Base-by-base conservation (phyloP, 139 green algal genomes). In the Chlamydomonas sphaeroides region DNA sequence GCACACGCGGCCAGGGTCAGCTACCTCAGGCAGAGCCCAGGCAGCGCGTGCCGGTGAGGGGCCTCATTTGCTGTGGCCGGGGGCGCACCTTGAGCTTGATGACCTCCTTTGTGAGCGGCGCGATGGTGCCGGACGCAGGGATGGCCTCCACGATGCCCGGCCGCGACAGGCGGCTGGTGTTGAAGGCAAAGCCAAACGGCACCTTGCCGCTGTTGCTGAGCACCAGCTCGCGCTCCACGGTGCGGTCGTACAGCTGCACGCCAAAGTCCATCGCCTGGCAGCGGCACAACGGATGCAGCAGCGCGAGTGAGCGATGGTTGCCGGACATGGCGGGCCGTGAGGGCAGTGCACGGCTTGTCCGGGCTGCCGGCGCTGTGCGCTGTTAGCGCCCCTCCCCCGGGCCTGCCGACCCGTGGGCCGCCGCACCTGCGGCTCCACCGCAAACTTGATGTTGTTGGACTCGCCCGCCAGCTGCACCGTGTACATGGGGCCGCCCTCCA, bases 401-500 rank as follows among this genome's bases (percentile, higher is more conserved):
- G 21, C 57, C 17, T 32, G 15, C 25, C 21, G 57, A 65, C 57
- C 57, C 57, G 21, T 21, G 28, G 17, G 56, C 56, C 56, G 17
- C 17, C 30, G 67, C 70, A 51, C n/a, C n/a, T 80, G 75, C 14
- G 89, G 91, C 78, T 94, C 93, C 41, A 97, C 82, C 11, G 49
- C 79, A 80, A 91, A 96, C 84, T 92, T 91, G 79, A 96, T 96
- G 68, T 88, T 86, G 81, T 88, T 94, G 49, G 89, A 90, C 79
- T 96, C 92, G 36, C 90, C 94, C 23, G 67, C 73, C 71, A 96
- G 68, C 30, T 65, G 26, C n/a, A 95, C 69, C 86, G 74, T 78
- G 87, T 90, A 90, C 26, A 57, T 59, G 20, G 94, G 93, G 0
- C 94, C 94, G 5, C 92, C 92, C 67, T 92, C 88, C 53, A 97